phyloP scores from a whole-genome alignment of 2,329 filamentous ascomycete genomes.

The Fusarium mexicanum region DNA sequence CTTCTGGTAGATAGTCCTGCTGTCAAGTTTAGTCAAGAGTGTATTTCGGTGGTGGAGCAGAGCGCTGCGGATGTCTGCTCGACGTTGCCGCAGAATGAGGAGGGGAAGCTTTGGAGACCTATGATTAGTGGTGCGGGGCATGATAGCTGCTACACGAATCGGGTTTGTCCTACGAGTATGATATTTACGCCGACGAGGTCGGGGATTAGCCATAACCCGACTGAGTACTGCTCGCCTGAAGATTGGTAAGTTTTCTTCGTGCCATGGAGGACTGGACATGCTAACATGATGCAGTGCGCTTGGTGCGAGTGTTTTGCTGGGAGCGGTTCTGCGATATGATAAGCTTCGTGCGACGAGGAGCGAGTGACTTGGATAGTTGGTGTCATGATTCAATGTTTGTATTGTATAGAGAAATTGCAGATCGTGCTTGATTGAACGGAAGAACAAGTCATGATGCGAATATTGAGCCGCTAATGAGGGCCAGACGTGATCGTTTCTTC shows the following conservation, averaged over 20 bases:
- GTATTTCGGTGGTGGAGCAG: constrained; percentile 1
- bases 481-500: fast-evolving
- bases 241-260: neutral
- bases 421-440: fast-evolving
- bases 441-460: neutral
- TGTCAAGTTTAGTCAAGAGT: neutral
- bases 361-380: fast-evolving
- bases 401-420: no score
- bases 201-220: constrained; percentile 7
- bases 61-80: constrained; percentile 1
- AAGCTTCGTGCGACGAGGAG: neutral
- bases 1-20: neutral
- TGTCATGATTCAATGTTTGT: fast-evolving
- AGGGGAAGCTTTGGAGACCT: neutral
- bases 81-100: neutral
- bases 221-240: constrained; percentile 1
- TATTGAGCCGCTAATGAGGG: neutral
- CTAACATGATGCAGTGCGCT: neutral
- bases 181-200: constrained; percentile 10
- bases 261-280: fast-evolving
- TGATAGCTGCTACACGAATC: constrained; percentile 14
- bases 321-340: constrained; percentile 1
- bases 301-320: neutral
- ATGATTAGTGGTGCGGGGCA: constrained; percentile 15
- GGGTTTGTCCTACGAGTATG: constrained; percentile 9